phyloP scores from a whole-genome alignment of 1,284 basidiomycete species.

The Boletus albobrunnescens region DNA sequence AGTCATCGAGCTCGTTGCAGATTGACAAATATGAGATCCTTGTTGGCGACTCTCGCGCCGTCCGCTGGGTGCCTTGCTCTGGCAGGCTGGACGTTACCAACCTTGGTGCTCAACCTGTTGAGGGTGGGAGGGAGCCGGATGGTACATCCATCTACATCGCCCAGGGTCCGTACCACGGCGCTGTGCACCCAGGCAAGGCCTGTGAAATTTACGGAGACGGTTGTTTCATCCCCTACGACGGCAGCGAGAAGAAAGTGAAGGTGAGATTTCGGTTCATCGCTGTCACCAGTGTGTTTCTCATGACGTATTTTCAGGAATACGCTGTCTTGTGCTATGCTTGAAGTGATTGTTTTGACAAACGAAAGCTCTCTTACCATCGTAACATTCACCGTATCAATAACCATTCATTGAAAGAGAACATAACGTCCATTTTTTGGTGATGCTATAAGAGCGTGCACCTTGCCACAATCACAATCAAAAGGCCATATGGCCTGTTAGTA shows the following conservation, averaged over 20 bases:
- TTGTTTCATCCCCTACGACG: slow-evolving; percentile 35
- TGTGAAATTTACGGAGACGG: slow-evolving; percentile 50
- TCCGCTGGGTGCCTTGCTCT: slow-evolving; percentile 54
- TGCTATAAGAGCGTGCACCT: too few relatives aligned
- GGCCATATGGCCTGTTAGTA: too few relatives aligned
- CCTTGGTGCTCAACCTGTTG: slow-evolving; percentile 52
- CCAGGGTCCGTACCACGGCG: slow-evolving; percentile 49
- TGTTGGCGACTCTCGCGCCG: slow-evolving; percentile 53
- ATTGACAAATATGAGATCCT: slow-evolving; percentile 61
- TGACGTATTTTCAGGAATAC: slow-evolving; percentile 37
- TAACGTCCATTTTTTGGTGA: slow-evolving; percentile 1
- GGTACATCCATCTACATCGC: slow-evolving; percentile 61
- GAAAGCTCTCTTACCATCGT: neutral
- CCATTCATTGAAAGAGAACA: slow-evolving; percentile 1
- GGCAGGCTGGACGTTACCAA: slow-evolving; percentile 43
- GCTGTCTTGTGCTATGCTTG: slow-evolving; percentile 40
- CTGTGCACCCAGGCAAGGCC: slow-evolving; percentile 61
- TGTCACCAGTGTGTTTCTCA: slow-evolving; percentile 6
- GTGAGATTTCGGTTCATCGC: slow-evolving; percentile 10
- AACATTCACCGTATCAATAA: slow-evolving; percentile 9
- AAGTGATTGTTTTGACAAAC: slow-evolving; percentile 2
- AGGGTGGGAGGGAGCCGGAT: slow-evolving; percentile 62
- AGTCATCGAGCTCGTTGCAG: slow-evolving; percentile 33
- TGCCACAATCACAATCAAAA: too few relatives aligned
- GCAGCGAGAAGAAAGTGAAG: slow-evolving; percentile 34